Evolutionary conservation across 495 filamentous ascomycete species (phyloP), one percentile per base, ranked within the genome.

Genomic region (Neurospora cerealis): DNA sequence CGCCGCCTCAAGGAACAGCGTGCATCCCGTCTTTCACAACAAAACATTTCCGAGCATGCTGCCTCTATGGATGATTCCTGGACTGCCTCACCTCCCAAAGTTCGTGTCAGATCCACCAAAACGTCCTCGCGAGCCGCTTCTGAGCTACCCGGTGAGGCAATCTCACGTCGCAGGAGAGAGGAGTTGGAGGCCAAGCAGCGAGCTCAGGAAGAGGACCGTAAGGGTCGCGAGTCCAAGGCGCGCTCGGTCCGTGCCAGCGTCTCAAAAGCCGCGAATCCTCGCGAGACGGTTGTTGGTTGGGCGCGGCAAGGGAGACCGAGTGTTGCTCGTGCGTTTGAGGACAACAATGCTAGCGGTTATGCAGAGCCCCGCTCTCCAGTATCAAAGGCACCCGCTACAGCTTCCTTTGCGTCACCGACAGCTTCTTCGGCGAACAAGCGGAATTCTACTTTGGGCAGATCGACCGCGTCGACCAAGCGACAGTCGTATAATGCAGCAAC

Each of bases 101-200:
- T 83, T 9, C 83, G 82, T 37, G 75, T 80, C 75, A 88, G 91
- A 81, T 91, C 91, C 0, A 85, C 80, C 38, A 92, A 90, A 76
- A 79, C 86, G 9, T 87, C 87, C 11, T 92, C 91, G 6, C 86
- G 83, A 39, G 81, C 92, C 13, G 87, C 83, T 21, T 95, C 93
- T 78, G 88, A 91, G 77, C 85, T 95, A 32, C 90, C 91, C 0
- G 91, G 92, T 40, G 92, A 93, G 73, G 91, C 89, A 36, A 84
- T 93, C 40, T 91, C 91, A 32, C 89, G 89, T 10, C 89, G 88
- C 71, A 89, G 92, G 73, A 87, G 87, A 77, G 91, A 91, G 76
- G 86, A 89, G 70, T 86, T 84, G 34, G 92, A 93, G 77, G 89
- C 91, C 71, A 87, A 88, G 70, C 80, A 88, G 69, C 88, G 86